These are phyloP conservation scores for Borealophlyctis nickersoniae DNA, from an alignment of 192 early-diverging fungal genomes.

Conservation along the genomic window DNA sequence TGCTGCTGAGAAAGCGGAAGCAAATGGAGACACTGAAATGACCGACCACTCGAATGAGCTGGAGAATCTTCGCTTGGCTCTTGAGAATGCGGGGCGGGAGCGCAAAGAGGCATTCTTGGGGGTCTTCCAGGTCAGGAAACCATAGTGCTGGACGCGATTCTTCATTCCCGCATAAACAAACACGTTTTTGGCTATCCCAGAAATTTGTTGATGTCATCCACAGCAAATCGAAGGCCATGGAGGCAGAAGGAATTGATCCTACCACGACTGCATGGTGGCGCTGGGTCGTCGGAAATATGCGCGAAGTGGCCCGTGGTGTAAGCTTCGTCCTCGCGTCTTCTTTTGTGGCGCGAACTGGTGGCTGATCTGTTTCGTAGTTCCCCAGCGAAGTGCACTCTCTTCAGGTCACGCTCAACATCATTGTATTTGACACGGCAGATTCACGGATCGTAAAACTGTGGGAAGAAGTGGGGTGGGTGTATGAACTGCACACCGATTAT, in stretches of 20 bases:
- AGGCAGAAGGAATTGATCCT: conserved; percentile 20
- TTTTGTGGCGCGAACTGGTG: neutral
- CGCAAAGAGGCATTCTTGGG: conserved; percentile 78
- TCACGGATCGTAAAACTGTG: conserved; percentile 42
- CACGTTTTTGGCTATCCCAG: conserved; percentile 4
- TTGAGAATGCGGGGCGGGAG: conserved; percentile 69
- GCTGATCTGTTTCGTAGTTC: conserved; percentile 45
- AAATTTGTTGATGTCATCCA: conserved; percentile 24
- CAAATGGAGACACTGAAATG: conserved; percentile 26
- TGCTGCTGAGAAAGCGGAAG: conserved; percentile 29
- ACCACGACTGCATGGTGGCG: conserved; percentile 39
- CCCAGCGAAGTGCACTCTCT: conserved; percentile 50
- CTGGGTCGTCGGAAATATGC: conserved; percentile 63
- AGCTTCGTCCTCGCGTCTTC: conserved; percentile 30
- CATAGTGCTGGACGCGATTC: neutral
- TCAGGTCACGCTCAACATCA: conserved; percentile 59
- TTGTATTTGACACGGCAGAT: conserved; percentile 43
- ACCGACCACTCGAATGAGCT: conserved; percentile 47
- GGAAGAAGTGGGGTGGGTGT: conserved; percentile 38
- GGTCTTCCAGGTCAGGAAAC: conserved; percentile 54
- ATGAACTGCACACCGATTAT: conserved; percentile 15
- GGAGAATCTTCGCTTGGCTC: conserved; percentile 57
- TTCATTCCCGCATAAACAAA: neutral
- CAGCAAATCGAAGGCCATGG: neutral
- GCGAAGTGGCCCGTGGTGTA: conserved; percentile 65